phyloP scores from a whole-genome alignment of 2,329 filamentous ascomycete species.

The Aspergillus clavatus region DNA sequence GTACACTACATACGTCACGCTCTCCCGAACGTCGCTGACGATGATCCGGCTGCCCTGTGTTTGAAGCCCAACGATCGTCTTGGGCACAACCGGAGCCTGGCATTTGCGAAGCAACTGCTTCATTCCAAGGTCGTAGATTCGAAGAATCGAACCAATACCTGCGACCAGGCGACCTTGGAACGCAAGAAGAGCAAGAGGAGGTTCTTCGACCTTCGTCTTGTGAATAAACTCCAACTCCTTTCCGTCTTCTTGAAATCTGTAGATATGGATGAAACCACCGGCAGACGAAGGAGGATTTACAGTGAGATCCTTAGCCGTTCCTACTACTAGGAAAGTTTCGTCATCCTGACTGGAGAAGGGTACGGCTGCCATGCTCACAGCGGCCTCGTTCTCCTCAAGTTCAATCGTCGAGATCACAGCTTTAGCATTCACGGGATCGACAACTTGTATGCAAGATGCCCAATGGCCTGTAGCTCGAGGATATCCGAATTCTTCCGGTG shows the following conservation, averaged over 20 bases:
- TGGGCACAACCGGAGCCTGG: conserved; percentile 71
- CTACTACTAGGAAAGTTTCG: conserved; percentile 87
- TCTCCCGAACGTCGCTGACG: conserved; percentile 88
- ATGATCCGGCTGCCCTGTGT: conserved; percentile 88
- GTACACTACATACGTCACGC: conserved; percentile 87
- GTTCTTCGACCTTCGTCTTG: conserved; percentile 87
- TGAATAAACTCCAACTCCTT: conserved; percentile 88
- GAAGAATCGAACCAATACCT: conserved; percentile 76
- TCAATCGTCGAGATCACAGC: conserved; percentile 72
- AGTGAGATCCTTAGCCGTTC: conserved; percentile 85
- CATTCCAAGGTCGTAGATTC: conserved; percentile 90
- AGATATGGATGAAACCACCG: conserved; percentile 85
- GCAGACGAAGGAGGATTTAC: conserved; percentile 70
- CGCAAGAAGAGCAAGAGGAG: conserved; percentile 79
- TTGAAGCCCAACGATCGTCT: conserved; percentile 81
- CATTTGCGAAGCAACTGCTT: conserved; percentile 88
- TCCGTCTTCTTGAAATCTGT: conserved; percentile 83
- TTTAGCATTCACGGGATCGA: conserved; percentile 77
- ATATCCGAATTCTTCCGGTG: conserved; percentile 82
- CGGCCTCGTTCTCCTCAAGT: conserved; percentile 83
- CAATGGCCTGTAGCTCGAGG: conserved; percentile 78
- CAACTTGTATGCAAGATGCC: conserved; percentile 90
- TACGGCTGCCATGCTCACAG: conserved; percentile 78
- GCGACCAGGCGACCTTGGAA: conserved; percentile 88
- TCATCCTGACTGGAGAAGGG: conserved; percentile 84